Evolutionary conservation across 2,329 filamentous ascomycete genomes (phyloP), one percentile per base, ranked within the genome.

Genomic region (Trichophyton mentagrophytes): DNA sequence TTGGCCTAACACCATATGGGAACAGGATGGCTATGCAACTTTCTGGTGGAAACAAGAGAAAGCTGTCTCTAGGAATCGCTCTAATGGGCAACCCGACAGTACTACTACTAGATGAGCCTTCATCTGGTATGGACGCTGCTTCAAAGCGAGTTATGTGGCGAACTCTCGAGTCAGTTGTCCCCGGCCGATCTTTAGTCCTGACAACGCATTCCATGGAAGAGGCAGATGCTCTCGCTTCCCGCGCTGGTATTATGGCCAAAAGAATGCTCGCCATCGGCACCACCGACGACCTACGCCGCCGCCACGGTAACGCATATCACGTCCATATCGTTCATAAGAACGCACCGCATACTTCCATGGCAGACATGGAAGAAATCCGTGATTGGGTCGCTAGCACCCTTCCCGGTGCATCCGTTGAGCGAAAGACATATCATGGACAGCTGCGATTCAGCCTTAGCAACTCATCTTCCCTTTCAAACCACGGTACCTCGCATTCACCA

Each of bases 141-240:
- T 87, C 89, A 0, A 96, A 96, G 73, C 83, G 92, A 47, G 82
- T 95, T 65, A 95, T 97, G 88, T 96, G 92, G 92, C 84, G 84
- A 61, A 95, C 90, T 0, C 79, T 96, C 0, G 82, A 83, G 2
- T 81, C 84, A 1, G 85, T 91, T 2, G 85, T 87, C 0, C 82
- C 84, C 0, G 90, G 90, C 0, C 82, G 91, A n/a, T 88, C 86
- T 0, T 83, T 96, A 15, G 79, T 97, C 1, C 80, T 97, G 17
- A 96, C 92, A 0, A 96, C 92, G 0, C 92, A 97, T 72, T 89
- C 84, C 57, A 96, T 96, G 90, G 91, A 96, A 71, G 92, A 96
- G 74, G 92, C 91, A 0, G 90, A 95, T 68, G 90, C 90, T 0
- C 79, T 97, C 1, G 91, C 91, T 0, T 85, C 84, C 33, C 82